Evolutionary conservation across 2,329 filamentous ascomycete species (phyloP).

Genomic region (Clarireedia hainanense): DNA sequence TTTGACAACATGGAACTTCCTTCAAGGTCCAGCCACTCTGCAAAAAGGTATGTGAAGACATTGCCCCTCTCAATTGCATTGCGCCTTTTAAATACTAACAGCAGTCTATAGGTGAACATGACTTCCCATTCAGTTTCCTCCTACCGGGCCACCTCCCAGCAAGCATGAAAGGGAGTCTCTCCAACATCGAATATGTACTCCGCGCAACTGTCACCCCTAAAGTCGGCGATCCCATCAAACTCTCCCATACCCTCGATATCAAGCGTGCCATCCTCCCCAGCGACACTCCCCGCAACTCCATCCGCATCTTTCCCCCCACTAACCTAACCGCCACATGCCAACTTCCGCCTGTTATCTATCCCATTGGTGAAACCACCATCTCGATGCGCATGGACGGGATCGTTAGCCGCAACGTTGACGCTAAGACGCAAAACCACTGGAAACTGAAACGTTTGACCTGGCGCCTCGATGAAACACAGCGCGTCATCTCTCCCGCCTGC

Average conservation of each 20-base stretch:
- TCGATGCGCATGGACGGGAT: constrained; percentile 81
- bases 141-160: constrained; percentile 82
- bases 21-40: constrained; percentile 48
- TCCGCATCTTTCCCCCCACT: constrained; percentile 93
- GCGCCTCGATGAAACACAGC: constrained; percentile 84
- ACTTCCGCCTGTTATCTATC: constrained; percentile 76
- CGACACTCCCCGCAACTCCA: constrained; percentile 75
- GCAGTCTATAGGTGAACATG: constrained; percentile 49
- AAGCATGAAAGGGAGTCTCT: constrained; percentile 65
- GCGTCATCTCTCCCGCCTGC: constrained; percentile 73
- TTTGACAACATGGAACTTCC: constrained; percentile 71
- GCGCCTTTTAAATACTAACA: not conserved
- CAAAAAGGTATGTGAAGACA: constrained; percentile 36
- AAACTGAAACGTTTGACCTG: constrained; percentile 85
- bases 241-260: constrained; percentile 62
- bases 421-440: constrained; percentile 72
- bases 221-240: constrained; percentile 55
- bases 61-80: constrained; percentile 9
- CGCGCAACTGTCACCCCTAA: constrained; percentile 56
- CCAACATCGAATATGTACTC: constrained; percentile 72
- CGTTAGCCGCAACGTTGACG: constrained; percentile 58
- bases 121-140: constrained; percentile 83
- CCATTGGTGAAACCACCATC: constrained; percentile 73
- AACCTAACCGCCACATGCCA: constrained; percentile 83
- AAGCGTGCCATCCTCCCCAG: constrained; percentile 69